phyloP scores from a whole-genome alignment of 164 flowering plant species.

The Macadamia integrifolia region DNA sequence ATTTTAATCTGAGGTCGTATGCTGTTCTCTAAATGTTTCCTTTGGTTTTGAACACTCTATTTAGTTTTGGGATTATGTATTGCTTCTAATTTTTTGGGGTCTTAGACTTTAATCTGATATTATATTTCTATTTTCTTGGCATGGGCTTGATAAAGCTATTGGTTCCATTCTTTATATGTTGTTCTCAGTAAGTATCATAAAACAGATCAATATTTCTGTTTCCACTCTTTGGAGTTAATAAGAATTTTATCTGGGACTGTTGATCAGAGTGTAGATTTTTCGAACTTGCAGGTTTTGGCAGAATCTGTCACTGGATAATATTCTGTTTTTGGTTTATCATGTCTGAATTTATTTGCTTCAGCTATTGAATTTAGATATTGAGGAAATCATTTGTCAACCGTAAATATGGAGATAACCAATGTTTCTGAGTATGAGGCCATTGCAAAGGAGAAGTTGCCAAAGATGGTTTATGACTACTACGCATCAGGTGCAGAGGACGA shows the following conservation, averaged over 20 bases:
- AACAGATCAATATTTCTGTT: not conserved
- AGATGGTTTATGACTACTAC: constrained; percentile 88
- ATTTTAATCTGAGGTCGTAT: not conserved
- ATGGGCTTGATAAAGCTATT: no score
- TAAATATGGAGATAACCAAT: constrained; percentile 70
- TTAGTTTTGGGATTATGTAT: not conserved
- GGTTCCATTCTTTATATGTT: no score
- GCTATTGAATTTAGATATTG: constrained; percentile 11
- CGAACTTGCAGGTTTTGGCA: not conserved
- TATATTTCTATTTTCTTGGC: not conserved
- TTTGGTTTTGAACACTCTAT: no score
- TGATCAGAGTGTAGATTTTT: not conserved
- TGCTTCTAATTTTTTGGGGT: not conserved
- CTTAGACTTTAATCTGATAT: not conserved
- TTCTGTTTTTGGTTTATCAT: not conserved
- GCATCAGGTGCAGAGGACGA: constrained; percentile 98
- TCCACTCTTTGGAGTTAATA: not conserved
- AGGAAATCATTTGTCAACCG: not conserved
- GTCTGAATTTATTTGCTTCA: not conserved
- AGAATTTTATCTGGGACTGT: not conserved
- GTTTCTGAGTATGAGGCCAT: constrained; percentile 72
- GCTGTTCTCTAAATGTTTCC: not conserved
- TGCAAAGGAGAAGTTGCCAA: constrained; percentile 82
- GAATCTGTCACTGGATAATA: not conserved
- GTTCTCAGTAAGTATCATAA: no score